Evolutionary conservation across 2,329 filamentous ascomycete species (phyloP), one percentile per base, ranked within the genome.

Genomic region (Ascochyta viciae-villosae): DNA sequence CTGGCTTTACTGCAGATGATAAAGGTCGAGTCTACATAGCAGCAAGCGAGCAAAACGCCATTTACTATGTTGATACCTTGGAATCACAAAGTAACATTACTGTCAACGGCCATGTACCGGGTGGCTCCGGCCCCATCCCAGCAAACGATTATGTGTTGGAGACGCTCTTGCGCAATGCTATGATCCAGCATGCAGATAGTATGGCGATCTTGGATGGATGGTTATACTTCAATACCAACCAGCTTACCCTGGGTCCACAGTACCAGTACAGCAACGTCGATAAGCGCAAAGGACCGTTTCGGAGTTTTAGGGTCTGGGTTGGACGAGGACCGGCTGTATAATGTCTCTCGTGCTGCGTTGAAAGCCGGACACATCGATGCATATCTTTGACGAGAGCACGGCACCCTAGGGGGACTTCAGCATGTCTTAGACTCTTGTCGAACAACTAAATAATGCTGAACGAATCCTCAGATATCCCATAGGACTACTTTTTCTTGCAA

Each of bases 211-310:
- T 74, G 58, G 72, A 77, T 60, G 77, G 76, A 1, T 79, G 72
- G 68, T 54, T 80, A 49, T 79, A 78, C 38, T 78, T 80, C 50
- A 76, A 73, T 51, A 78, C 76, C 8, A 79, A 79, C 49, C 77
- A 79, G 56, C 64, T 79, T 39, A 68, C 69, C 26, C 47, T 78
- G 53, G 65, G 71, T 29, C 74, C 76, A 3, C 51, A 41, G 4
- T 66, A 72, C 48, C 75, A 78, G 62, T 78, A 78, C 58, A 69
- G 71, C 16, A 78, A 78, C 47, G 65, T 68, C 2, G 76, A 78
- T 55, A 69, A 65, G 29, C 66, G 76, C 23, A 67, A 60, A 37
- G 74, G 75, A 1, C 75, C 75, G 0, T 78, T 77, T 45, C 58
- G 73, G 43, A 74, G 69, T 27, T 77, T 71, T 48, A 62, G 68